Base-by-base conservation (phyloP, 2,329 filamentous ascomycete species). In the Cladobotryum mycophilum region DNA sequence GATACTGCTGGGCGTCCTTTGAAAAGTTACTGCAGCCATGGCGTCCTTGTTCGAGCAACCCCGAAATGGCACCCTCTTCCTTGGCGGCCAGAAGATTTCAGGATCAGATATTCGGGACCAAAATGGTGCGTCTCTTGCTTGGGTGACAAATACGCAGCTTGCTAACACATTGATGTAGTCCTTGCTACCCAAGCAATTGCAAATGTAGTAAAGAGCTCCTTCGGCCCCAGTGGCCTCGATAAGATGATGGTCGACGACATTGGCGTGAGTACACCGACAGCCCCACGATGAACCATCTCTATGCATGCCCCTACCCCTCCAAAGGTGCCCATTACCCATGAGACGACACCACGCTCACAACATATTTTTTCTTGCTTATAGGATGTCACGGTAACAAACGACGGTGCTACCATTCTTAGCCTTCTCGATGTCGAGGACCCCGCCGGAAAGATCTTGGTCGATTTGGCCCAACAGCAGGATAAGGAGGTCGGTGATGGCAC, bases 201-300 rank as follows among this genome's bases (percentile, higher is more conserved):
- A 64, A 99, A 97, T 83, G 91, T 99, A 53, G 90, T 99, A 70
- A 97, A 96, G 78, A 96, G 89, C 72, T 99, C 93, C 14, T 99
- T 99, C 67, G 93, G 93, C 50, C 93, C 93, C 47, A 96, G 89
- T 56, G 93, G 93, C 45, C 81, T 99, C 59, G 93, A 99, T 70
- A 99, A 99, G 82, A 99, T 99, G 93, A 97, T 99, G 93, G 93
- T 99, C 63, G 93, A 99, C 74, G 93, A 99, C 69, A 97, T 99
- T 70, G 93, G 93, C 66, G 86, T 89, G 81, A 62, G 84, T 44
- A 43, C 47, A 34, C 25, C 34, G 40, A 25, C 49, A 41, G 15
- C 20, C 49, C 38, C 38, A 20, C 48, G 17, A 46, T 45, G 25
- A 8, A 8, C 22, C 25, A 30, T 30, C 25, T 30, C 25, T 6